These are phyloP conservation scores for Volvox reticuliferus DNA, from an alignment of 139 green algal genomes.

Conservation along the genomic window DNA sequence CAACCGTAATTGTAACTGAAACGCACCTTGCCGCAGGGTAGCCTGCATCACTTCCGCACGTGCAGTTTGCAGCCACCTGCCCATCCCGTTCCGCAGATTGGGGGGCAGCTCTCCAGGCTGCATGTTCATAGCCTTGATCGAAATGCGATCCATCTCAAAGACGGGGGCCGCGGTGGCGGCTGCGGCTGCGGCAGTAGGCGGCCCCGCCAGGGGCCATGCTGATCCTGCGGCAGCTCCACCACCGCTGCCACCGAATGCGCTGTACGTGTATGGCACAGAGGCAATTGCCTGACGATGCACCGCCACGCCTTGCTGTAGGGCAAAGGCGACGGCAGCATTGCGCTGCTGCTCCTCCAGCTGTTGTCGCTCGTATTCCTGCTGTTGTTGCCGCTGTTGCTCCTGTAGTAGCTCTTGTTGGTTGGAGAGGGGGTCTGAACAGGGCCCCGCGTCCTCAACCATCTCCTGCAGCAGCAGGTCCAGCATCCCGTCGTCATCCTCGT, in stretches of 20 bases:
- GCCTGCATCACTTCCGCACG: constrained; percentile 17
- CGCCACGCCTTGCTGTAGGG: constrained; percentile 24
- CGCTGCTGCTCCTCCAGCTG: constrained; percentile 15
- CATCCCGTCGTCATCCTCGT: constrained; percentile 5
- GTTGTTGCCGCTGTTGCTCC: neutral
- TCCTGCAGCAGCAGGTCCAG: neutral
- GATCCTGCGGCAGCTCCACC: neutral
- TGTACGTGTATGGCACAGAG: neutral
- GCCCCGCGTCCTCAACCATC: neutral
- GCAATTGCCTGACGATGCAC: constrained; percentile 12
- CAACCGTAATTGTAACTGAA: too few species aligned
- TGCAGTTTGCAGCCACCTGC: neutral
- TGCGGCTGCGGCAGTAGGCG: neutral
- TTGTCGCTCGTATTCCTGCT: neutral
- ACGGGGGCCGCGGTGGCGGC: too few species aligned
- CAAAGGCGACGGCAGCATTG: neutral
- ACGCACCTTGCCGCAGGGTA: constrained; percentile 34
- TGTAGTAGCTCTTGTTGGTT: too few species aligned
- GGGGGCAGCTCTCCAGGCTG: constrained; percentile 18
- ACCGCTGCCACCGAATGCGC: neutral
- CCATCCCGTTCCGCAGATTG: constrained; percentile 29
- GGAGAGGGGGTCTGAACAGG: too few species aligned
- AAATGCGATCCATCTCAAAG: constrained; percentile 26
- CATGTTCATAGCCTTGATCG: constrained; percentile 41
- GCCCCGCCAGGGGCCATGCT: neutral